Base-by-base conservation (phyloP, 2,329 filamentous ascomycete species). In the Phaeosphaeriaceae sp. region DNA sequence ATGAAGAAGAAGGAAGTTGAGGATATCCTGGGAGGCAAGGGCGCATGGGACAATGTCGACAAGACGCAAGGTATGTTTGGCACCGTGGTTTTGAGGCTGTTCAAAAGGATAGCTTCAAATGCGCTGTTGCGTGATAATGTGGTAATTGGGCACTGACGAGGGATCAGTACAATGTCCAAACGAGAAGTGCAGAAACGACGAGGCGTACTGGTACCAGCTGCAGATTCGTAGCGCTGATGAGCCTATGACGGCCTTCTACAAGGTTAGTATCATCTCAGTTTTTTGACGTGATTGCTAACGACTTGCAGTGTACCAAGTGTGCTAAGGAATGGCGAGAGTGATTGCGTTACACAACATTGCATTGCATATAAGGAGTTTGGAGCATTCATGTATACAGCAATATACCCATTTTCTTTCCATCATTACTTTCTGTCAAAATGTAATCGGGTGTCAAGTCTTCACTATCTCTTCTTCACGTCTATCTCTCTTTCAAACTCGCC, bases 191-290 rank as follows among this genome's bases (percentile, higher is more conserved):
- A 85, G 91, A 72, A 92, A 92, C 62, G 85, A 88, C 60, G 88
- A 92, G 81, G 95, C 95, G 3, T 96, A 93, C 63, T 98, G 94
- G 82, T 96, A 93, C 83, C 92, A 97, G 83, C 88, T 98, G 69
- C 95, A 99, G 85, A 98, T 98, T 80, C 89, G 95, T 69, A 96
- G 92, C 83, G 95, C 95, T 52, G 95, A 99, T 81, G 95, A 99
- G 84, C 95, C 95, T 60, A 97, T 97, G 91, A 99, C 95, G 66
- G 94, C 89, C 60, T 98, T 98, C 80, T 96, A 90, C 81, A 95
- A 93, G 86, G 91, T 92, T 72, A 44, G 20, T 20, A 15, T 42
- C 22, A 4, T 7, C 10, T 15, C 45, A 40, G 25, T 27, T 25
- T 15, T 19, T 13, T 3, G 46, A 24, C 9, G 7, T 15, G 36